Evolutionary conservation across 1,284 basidiomycete species (phyloP).

Genomic region (Ganoderma resinaceum): DNA sequence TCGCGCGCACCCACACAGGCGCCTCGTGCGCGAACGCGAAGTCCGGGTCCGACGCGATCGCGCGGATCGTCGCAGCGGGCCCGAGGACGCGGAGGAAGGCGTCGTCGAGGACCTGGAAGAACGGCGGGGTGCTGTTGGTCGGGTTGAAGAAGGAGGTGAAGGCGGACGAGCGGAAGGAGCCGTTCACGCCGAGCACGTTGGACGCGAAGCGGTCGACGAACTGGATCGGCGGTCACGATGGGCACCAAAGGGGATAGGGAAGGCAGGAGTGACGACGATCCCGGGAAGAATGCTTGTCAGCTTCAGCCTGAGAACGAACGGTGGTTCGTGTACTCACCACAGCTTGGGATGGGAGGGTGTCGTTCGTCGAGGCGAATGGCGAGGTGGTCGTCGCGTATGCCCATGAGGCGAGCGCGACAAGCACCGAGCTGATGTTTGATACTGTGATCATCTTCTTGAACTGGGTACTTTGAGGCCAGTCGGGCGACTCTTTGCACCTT

Average conservation of each 20-base stretch:
- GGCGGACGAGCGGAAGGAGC: slow-evolving; percentile 39
- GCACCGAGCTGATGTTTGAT: slow-evolving; percentile 10
- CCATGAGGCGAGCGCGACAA: slow-evolving; percentile 20
- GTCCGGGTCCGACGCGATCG: slow-evolving; percentile 62
- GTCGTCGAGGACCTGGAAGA: slow-evolving; percentile 74
- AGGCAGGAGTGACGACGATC: too few species aligned
- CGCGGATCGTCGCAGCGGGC: slow-evolving; percentile 57
- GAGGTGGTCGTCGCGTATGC: slow-evolving; percentile 16
- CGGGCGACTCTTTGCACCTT: neutral
- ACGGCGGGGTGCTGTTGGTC: slow-evolving; percentile 54
- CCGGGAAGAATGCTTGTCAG: neutral
- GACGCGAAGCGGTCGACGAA: slow-evolving; percentile 40
- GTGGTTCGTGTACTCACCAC: slow-evolving; percentile 28
- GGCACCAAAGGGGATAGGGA: too few species aligned
- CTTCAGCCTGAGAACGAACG: neutral
- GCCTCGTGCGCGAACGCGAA: slow-evolving; percentile 82
- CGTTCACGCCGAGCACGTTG: slow-evolving; percentile 41
- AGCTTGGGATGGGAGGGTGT: slow-evolving; percentile 30
- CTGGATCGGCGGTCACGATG: slow-evolving; percentile 27
- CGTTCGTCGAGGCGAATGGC: slow-evolving; percentile 7
- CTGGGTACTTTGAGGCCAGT: neutral
- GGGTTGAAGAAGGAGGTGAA: slow-evolving; percentile 46
- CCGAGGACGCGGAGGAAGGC: slow-evolving; percentile 70
- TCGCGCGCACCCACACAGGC: slow-evolving; percentile 64
- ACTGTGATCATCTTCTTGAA: slow-evolving; percentile 19